A percentile compares a stretch with the other conserved stretches of the same genome.
These are phyloP conservation scores for Lunularia cruciata DNA, from an alignment of 225 moss, liverwort and hornwort species.

Conservation along the genomic window DNA sequence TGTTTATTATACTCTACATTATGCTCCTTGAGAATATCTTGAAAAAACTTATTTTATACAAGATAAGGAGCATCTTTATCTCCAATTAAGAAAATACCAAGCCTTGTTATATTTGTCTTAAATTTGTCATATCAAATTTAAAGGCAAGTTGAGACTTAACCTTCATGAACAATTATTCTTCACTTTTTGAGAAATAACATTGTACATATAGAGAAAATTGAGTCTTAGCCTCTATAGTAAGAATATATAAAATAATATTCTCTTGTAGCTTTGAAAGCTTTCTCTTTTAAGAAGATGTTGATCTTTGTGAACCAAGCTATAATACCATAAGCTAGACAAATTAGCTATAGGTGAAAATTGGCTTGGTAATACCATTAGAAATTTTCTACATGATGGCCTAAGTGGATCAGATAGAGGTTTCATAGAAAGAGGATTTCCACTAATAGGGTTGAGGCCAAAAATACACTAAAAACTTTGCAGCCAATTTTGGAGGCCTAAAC, in stretches of 20 bases:
- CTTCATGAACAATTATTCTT: neutral
- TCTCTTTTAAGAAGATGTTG: neutral
- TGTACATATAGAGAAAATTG: neutral
- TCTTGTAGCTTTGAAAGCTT: neutral
- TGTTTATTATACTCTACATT: neutral
- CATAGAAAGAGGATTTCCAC: too few species aligned
- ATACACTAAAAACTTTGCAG: too few species aligned
- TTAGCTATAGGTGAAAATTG: too few species aligned
- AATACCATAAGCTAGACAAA: too few species aligned
- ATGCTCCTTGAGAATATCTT: neutral
- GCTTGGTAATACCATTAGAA: too few species aligned
- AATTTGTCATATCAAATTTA: neutral
- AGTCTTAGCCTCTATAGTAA: neutral
- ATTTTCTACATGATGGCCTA: too few species aligned
- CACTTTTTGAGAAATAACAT: neutral
- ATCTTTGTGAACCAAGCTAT: neutral
- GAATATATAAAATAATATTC: neutral
- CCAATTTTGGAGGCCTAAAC: too few species aligned
- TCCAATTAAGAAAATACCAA: neutral
- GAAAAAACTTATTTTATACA: neutral
- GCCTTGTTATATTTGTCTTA: neutral
- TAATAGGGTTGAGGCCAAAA: too few species aligned
- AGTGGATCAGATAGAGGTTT: too few species aligned
- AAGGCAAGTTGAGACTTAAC: neutral
- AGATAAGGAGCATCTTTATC: neutral